Conservation (phyloP, 805 yeast genomes). For the Pichia exigua region DNA sequence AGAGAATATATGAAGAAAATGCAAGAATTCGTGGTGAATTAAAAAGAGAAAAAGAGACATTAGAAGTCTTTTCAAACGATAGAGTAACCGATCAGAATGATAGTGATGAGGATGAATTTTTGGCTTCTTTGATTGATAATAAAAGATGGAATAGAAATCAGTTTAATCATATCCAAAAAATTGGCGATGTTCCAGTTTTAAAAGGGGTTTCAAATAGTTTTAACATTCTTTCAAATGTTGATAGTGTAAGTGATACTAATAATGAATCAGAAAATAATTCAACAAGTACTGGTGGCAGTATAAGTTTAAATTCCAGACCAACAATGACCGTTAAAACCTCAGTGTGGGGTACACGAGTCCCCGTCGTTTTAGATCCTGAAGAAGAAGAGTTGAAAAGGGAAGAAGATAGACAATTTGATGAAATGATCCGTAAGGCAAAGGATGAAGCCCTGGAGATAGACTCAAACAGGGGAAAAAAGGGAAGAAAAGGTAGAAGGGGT, state of each 20-base stretch:
- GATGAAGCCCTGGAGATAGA: constrained; percentile 34
- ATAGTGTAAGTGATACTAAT: constrained; percentile 4
- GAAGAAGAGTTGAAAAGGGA: constrained; percentile 36
- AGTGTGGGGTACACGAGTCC: constrained; percentile 70
- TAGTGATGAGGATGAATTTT: neutral
- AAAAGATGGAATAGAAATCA: constrained; percentile 30
- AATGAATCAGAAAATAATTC: constrained; percentile 7
- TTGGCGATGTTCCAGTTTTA: constrained; percentile 28
- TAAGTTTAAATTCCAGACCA: neutral
- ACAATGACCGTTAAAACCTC: constrained; percentile 28
- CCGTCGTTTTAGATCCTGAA: constrained; percentile 31
- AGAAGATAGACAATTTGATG: constrained; percentile 33
- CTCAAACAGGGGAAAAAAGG: constrained; percentile 29
- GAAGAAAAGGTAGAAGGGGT: constrained; percentile 37
- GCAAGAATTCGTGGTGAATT: constrained; percentile 13
- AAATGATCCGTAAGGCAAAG: constrained; percentile 44
- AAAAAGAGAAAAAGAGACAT: constrained; percentile 10
- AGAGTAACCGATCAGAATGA: neutral
- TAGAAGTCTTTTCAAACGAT: constrained; percentile 1
- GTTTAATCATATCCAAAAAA: constrained; percentile 27
- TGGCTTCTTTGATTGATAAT: neutral
- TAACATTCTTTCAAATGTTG: constrained; percentile 8
- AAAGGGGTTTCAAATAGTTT: constrained; percentile 12
- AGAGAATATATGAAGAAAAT: constrained; percentile 52
- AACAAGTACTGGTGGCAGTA: constrained; percentile 7